Evolutionary conservation across 2,329 filamentous ascomycete species (phyloP).

Genomic region (Fusarium miscanthi): DNA sequence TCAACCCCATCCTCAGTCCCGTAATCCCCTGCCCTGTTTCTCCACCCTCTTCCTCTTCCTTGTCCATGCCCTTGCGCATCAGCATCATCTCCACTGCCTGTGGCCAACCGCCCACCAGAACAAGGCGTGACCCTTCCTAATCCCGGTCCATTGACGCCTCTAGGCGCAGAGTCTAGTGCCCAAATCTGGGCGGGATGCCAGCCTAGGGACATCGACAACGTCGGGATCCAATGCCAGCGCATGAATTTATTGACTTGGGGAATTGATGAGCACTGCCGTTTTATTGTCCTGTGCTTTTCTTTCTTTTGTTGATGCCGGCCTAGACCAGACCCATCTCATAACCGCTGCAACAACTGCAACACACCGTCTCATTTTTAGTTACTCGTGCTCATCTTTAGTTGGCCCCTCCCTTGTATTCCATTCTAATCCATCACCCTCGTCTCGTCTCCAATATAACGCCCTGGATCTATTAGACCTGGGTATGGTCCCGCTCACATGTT

Average conservation of each 20-base stretch:
- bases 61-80: neutral
- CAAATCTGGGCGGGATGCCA: conserved; percentile 4
- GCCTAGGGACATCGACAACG: neutral
- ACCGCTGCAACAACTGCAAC: conserved; percentile 40
- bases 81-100: conserved; percentile 36
- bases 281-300: conserved; percentile 36
- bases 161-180: conserved; percentile 4
- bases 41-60: conserved; percentile 31
- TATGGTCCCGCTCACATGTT: conserved; percentile 24
- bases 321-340: conserved; percentile 21
- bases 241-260: conserved; percentile 29
- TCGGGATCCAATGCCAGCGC: conserved; percentile 38
- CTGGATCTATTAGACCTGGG: conserved; percentile 15
- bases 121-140: conserved; percentile 34
- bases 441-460: conserved; percentile 28
- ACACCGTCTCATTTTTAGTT: conserved; percentile 39
- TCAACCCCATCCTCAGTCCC: conserved; percentile 22
- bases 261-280: conserved; percentile 36
- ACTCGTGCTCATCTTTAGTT: conserved; percentile 22
- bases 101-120: conserved; percentile 33
- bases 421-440: conserved; percentile 3
- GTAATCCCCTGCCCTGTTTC: conserved; percentile 33
- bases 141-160: conserved; percentile 22
- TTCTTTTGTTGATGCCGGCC: conserved; percentile 3
- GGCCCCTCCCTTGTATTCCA: conserved; percentile 21